Percentiles rank a stretch among this genome's conserved stretches.
Conservation (phyloP, 257 asterid species). For the Mentha longifolia region DNA sequence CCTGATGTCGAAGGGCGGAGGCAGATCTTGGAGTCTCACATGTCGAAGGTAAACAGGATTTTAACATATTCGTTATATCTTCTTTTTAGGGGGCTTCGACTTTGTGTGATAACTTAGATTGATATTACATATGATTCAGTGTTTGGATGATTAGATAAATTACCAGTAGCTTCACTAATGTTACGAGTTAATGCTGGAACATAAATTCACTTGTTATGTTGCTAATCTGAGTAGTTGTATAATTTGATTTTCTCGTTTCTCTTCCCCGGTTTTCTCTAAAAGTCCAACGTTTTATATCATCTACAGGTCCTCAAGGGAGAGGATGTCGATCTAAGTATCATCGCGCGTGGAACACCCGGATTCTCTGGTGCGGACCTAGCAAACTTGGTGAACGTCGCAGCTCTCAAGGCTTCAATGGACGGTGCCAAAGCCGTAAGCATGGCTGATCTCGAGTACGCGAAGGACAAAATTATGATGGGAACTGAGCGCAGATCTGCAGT, state of each 20-base stretch:
- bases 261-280: background rate
- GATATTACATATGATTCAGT: background rate
- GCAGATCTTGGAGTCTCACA: slow-evolving; percentile 91
- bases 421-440: slow-evolving; percentile 73
- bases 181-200: no score
- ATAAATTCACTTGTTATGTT: no score
- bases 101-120: no score
- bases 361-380: slow-evolving; percentile 92
- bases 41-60: slow-evolving; percentile 75
- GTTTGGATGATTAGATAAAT: no score
- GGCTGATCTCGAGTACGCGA: slow-evolving; percentile 76
- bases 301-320: slow-evolving; percentile 68
- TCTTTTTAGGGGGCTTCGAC: background rate
- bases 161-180: no score
- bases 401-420: slow-evolving; percentile 84
- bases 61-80: background rate
- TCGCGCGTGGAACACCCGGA: slow-evolving; percentile 83
- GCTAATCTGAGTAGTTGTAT: background rate
- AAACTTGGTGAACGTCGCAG: slow-evolving; percentile 73
- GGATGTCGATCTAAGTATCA: slow-evolving; percentile 71
- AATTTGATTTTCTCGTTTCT: background rate
- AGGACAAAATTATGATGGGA: slow-evolving; percentile 87
- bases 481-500: slow-evolving; percentile 84
- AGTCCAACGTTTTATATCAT: slow-evolving; percentile 7
- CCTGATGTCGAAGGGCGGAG: slow-evolving; percentile 98